Base-by-base conservation (phyloP, 305 asterid genomes). In the Plantago lanceolata region DNA sequence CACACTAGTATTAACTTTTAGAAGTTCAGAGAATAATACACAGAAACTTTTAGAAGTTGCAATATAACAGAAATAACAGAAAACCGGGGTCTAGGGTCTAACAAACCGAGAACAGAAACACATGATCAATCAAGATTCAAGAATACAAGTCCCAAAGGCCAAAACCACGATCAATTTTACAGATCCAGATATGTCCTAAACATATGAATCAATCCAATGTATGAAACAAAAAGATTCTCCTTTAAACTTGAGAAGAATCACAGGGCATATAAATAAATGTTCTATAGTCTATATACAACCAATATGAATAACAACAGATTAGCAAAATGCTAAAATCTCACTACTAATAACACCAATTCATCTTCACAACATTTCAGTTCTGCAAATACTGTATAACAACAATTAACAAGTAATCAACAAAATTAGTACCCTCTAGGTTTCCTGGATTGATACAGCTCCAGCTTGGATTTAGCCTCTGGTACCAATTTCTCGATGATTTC, bases 401-500 rank as follows among this genome's bases (percentile, higher is more conserved):
- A 53, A 53, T 54, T 24, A 8, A n/a, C 31, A 55, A 55, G 31
- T 55, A 14, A 28, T 26, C 26, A 79, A 33, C 40, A 8, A 33
- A 33, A 33, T 33, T 83, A 87, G 80, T 69, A 81, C 13, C 77
- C 88, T 69, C 95, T 83, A 8, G 90, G 73, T 8, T 95, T 86
- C 76, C 95, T 77, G 17, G 96, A 84, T 48, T 85, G 97, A 76
- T 90, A 90, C 35, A 90, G 89, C 81, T 91, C 95, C 82, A 91
- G 28, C 73, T 82, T 86, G 28, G 75, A 81, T 71, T 82, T 91
- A 13, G 95, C 87, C 65, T 86, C 90, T n/a, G 64, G 69, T 48
- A 86, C 64, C 78, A 86, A 61, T 0, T 5, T 60, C 75, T 86
- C 94, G 47, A 80, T 79, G 0, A 64, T 63, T 26, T 79, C 89